phyloP scores from a whole-genome alignment of 148 eudicot species.

The Pouteria glomerata region DNA sequence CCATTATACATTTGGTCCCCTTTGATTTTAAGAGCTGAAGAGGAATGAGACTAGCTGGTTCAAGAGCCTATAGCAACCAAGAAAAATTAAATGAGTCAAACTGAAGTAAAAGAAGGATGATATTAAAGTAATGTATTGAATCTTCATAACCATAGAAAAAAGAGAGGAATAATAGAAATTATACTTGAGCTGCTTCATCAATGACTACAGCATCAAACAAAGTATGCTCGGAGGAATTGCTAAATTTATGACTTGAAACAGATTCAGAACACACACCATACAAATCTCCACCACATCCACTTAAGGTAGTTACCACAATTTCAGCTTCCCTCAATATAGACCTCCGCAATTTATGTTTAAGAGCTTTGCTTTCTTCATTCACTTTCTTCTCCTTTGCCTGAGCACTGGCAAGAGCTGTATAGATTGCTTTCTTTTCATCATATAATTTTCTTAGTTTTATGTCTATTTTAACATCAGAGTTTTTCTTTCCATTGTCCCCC shows the following conservation, averaged over 20 bases:
- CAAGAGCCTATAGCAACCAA: conserved; percentile 64
- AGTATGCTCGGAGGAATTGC: conserved; percentile 52
- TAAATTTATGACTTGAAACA: conserved; percentile 44
- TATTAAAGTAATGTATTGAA: not conserved
- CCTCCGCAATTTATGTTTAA: conserved; percentile 61
- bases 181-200: conserved; percentile 99
- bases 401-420: conserved; percentile 58
- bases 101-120: not conserved
- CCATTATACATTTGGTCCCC: conserved; percentile 90
- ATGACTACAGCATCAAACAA: conserved; percentile 95
- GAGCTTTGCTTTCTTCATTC: conserved; percentile 72
- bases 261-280: conserved; percentile 84
- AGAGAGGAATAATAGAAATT: not conserved
- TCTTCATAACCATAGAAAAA: not conserved
- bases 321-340: conserved; percentile 90
- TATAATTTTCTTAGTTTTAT: conserved; percentile 67
- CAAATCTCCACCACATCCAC: conserved; percentile 99
- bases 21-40: conserved; percentile 86
- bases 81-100: conserved; percentile 1
- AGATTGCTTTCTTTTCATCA: conserved; percentile 65
- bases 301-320: conserved; percentile 88
- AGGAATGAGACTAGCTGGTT: conserved; percentile 95
- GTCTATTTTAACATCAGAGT: conserved; percentile 63
- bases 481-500: conserved; percentile 40
- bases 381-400: conserved; percentile 83